A percentile compares a stretch with the other conserved stretches of the same genome.
Conservation (phyloP, 768 basidiomycete genomes). For the Lentinula lateritia region DNA sequence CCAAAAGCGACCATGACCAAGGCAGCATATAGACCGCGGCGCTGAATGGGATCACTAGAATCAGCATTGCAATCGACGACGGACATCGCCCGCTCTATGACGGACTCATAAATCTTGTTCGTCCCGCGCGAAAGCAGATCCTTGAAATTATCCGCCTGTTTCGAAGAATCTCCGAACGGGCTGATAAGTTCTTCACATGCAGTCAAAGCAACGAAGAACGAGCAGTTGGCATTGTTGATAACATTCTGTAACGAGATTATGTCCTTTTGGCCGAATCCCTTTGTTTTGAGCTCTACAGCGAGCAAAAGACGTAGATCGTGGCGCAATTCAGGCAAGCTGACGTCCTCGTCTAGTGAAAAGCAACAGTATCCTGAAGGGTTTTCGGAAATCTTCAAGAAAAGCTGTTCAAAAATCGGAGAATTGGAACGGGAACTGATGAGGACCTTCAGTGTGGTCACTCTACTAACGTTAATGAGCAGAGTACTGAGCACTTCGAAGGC, state of each 20-base stretch:
- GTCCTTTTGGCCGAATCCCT: neutral
- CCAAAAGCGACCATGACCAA: neutral
- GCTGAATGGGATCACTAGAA: neutral
- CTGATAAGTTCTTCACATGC: neutral
- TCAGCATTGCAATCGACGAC: neutral
- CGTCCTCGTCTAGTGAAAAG: neutral
- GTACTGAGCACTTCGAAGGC: neutral
- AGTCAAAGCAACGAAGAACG: neutral
- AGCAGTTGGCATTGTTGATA: neutral
- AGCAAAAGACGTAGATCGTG: neutral
- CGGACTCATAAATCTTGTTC: neutral
- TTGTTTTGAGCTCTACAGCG: neutral
- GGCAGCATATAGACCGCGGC: neutral
- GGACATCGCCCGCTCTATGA: neutral
- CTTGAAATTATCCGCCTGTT: neutral
- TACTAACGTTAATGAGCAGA: neutral
- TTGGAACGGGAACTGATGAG: neutral
- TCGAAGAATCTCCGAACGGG: neutral
- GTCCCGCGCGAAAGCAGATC: neutral
- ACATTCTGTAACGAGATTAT: neutral
- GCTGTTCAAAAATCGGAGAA: neutral
- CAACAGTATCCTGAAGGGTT: neutral
- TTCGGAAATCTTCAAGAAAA: neutral
- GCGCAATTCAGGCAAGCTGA: neutral
- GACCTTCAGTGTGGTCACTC: neutral